phyloP scores from a whole-genome alignment of 1,284 basidiomycete species.

The Lignosus rhinocerotis region DNA sequence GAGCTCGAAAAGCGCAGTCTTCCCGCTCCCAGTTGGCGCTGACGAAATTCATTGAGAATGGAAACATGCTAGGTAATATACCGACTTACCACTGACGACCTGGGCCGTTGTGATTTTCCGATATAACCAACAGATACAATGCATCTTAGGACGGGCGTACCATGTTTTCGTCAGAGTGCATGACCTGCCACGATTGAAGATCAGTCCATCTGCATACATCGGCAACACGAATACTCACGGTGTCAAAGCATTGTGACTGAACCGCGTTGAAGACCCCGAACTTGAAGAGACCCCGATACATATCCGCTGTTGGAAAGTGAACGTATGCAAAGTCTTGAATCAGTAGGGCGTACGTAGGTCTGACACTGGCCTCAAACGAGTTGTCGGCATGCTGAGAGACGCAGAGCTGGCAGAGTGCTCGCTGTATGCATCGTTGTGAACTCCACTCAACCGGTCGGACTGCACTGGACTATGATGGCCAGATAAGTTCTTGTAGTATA shows the following conservation, averaged over 20 bases:
- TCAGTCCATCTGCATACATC: background rate
- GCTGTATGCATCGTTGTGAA: too few species aligned
- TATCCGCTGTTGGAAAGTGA: conserved; percentile 60
- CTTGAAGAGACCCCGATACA: conserved; percentile 79
- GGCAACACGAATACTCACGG: conserved; percentile 43
- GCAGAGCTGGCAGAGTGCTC: background rate
- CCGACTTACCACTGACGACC: conserved; percentile 72
- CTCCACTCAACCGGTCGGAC: too few species aligned
- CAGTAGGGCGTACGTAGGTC: conserved; percentile 57
- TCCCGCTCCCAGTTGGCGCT: conserved; percentile 93
- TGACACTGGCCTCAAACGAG: conserved; percentile 67
- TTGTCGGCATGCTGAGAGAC: conserved; percentile 44
- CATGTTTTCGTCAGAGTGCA: conserved; percentile 72
- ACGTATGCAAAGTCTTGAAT: background rate
- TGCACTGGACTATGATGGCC: too few species aligned
- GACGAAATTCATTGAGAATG: conserved; percentile 3
- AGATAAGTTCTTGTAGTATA: too few species aligned
- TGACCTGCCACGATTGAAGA: conserved; percentile 47
- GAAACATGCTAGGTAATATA: background rate
- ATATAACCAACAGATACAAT: background rate
- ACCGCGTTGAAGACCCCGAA: conserved; percentile 90
- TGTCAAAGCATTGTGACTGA: conserved; percentile 81
- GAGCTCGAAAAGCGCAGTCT: conserved; percentile 93
- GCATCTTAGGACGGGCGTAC: conserved; percentile 40
- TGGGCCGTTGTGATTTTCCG: conserved; percentile 29